Base-by-base conservation (phyloP, 768 basidiomycete genomes). In the Rubroboletus pulcherrimus region DNA sequence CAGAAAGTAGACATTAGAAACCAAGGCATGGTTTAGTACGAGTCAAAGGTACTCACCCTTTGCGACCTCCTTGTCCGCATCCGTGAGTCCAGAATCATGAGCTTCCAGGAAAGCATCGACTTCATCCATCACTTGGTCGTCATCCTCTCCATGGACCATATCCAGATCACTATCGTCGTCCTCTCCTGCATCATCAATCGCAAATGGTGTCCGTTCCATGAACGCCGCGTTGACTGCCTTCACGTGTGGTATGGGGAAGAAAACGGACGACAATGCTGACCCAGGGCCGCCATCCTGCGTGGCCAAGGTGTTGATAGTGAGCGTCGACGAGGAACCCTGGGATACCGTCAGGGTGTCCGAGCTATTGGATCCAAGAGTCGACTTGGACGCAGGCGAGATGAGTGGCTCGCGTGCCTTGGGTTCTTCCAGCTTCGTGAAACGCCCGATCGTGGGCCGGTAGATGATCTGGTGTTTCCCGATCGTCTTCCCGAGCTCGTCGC, bases 81-180 rank as follows among this genome's bases (percentile, higher is more conserved):
- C 87, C 4, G 86, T 84, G 51, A 93, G 75, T 17, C 91, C 90
- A 7, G 88, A 85, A 73, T 93, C 94, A 68, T 98, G 91, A 3
- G 91, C 94, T 65, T 97, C 93, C 42, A 98, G 76, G 80, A 96
- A 96, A 0, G 93, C 93, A 66, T 96, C 93, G 52, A 94, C 91
- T 79, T 96, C 94, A 65, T 95, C 91, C 85, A 98, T 81, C 45
- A 95, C 91, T 54, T 83, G 84, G 58, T 87, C 86, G 53, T 87
- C 86, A 44, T 82, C 85, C 48, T 78, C 83, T 14, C 74, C 75
- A 29, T 82, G 84, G 6, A 78, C 82, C 30, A 74, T 72, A 8
- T 73, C 75, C 7, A 81, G 73, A 69, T 85, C 73, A 67, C 86
- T 72, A 11, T 90, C 88, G 0, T 86, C 86, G 29, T 88, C 66